Evolutionary conservation across 2,329 filamentous ascomycete species (phyloP).

Genomic region (Shiraia sp.): DNA sequence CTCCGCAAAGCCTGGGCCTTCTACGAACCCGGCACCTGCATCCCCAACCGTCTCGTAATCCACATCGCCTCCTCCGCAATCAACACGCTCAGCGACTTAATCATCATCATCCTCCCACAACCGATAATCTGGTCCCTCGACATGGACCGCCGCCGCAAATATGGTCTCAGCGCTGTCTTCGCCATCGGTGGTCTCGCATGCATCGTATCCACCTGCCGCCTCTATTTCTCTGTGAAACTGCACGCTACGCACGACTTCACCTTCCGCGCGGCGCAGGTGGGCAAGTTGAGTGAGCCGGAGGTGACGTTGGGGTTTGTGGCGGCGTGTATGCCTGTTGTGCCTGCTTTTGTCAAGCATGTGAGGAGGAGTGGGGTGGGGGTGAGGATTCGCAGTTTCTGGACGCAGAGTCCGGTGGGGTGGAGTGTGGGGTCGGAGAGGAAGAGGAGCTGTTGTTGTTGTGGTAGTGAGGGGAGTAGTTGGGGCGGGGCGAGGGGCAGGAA

Average conservation of each 20-base stretch:
- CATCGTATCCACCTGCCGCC: constrained; percentile 9
- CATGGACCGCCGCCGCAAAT: constrained; percentile 10
- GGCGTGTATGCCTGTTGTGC: constrained; percentile 18
- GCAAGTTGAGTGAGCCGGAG: constrained; percentile 20
- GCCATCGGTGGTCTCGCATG: constrained; percentile 15
- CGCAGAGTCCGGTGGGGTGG: neutral
- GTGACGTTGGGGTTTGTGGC: constrained; percentile 18
- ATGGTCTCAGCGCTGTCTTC: constrained; percentile 16
- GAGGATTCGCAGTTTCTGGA: constrained; percentile 1
- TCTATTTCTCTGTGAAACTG: constrained; percentile 15
- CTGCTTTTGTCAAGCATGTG: constrained; percentile 14
- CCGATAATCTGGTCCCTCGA: constrained; percentile 20
- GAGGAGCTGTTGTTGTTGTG: no score
- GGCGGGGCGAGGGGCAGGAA: constrained; percentile 1
- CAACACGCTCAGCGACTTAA: constrained; percentile 23
- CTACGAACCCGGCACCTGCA: constrained; percentile 10
- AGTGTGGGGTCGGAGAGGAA: neutral
- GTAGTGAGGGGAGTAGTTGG: constrained; percentile 1
- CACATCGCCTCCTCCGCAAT: constrained; percentile 19
- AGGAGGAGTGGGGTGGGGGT: constrained; percentile 1
- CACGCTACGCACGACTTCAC: constrained; percentile 11
- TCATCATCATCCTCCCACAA: constrained; percentile 21
- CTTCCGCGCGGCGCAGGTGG: constrained; percentile 15
- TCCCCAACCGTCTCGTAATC: constrained; percentile 13
- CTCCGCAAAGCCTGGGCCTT: constrained; percentile 18